Conservation (phyloP, 192 early-diverging fungal genomes). For the Coemansia sp. region DNA sequence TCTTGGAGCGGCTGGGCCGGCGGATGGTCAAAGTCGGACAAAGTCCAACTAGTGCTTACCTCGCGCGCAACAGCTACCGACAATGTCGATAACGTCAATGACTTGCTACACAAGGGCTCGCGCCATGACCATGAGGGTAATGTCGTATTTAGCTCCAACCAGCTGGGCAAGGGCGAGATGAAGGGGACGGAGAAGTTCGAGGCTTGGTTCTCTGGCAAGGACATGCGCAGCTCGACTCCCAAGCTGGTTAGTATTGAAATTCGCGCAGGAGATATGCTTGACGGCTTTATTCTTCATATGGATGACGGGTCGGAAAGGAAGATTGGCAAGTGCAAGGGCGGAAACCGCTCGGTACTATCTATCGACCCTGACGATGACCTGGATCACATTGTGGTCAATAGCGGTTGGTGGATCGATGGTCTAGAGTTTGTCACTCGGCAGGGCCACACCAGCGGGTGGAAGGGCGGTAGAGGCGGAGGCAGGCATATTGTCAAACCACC, state of each 20-base stretch:
- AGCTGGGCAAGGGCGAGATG: constrained; percentile 55
- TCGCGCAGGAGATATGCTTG: constrained; percentile 56
- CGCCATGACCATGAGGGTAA: constrained; percentile 26
- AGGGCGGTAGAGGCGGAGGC: constrained; percentile 60
- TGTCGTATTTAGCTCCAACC: constrained; percentile 25
- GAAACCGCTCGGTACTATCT: constrained; percentile 22
- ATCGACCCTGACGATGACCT: constrained; percentile 60
- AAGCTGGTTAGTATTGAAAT: constrained; percentile 45
- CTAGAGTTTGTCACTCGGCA: constrained; percentile 60
- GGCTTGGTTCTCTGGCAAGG: constrained; percentile 38
- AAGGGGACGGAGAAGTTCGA: constrained; percentile 28
- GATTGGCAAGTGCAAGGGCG: constrained; percentile 57
- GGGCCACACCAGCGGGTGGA: constrained; percentile 63
- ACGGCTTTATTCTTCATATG: constrained; percentile 59
- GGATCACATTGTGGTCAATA: constrained; percentile 52
- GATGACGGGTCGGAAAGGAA: constrained; percentile 47
- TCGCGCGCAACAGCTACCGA: constrained; percentile 33
- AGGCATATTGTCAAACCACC: constrained; percentile 57
- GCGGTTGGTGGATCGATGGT: constrained; percentile 69
- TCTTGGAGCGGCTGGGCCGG: constrained; percentile 34
- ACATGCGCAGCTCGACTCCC: constrained; percentile 18
- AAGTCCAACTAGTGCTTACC: constrained; percentile 42
- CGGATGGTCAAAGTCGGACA: constrained; percentile 31
- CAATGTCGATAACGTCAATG: constrained; percentile 23
- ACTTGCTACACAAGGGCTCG: constrained; percentile 5